Base-by-base conservation (phyloP, 768 basidiomycete genomes). In the Porpolomopsis calyptriformis region DNA sequence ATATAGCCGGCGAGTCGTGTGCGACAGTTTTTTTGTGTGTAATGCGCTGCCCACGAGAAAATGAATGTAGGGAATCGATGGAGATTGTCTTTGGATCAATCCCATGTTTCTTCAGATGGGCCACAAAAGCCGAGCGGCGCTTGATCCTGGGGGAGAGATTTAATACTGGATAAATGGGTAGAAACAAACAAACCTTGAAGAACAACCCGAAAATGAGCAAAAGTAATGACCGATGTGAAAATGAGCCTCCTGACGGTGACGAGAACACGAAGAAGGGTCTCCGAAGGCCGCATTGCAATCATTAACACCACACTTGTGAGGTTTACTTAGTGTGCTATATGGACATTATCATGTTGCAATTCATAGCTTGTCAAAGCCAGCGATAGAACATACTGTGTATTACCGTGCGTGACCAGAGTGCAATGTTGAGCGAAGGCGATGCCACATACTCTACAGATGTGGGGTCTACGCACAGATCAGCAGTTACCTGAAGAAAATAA, bases 181-280 rank as follows among this genome's bases (percentile, higher is more conserved):
- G 33, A n/a, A 47, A 41, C 29, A 45, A 40, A 53, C 62, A 42
- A 51, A 77, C 77, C 60, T 69, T 41, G 74, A 74, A 36, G 55
- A 61, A 51, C 80, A 82, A n/a, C 58, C 57, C 19, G 49, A 39
- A 27, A 64, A 49, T 19, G 69, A 66, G 54, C 80, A 84, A 35
- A 54, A 56, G 51, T 71, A 77, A 22, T 62, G 64, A 22, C 67
- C 66, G 20, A 63, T 49, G 2, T 57, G 58, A 14, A 57, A 52
- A 54, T 85, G 82, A 2, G 66, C 72, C 59, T 84, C 81, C 55
- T 72, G 76, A 46, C 70, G 66, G 53, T 85, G 83, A 7, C 83
- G 77, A 24, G 74, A 64, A 51, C 78, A 66, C 37, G 83, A 84
- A 0, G 83, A 85, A 9, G 80, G 82, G 53, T 85, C 83, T 11